Evolutionary conservation across 169 alveolate species (phyloP).

Genomic region (Toxoplasma gondii): DNA sequence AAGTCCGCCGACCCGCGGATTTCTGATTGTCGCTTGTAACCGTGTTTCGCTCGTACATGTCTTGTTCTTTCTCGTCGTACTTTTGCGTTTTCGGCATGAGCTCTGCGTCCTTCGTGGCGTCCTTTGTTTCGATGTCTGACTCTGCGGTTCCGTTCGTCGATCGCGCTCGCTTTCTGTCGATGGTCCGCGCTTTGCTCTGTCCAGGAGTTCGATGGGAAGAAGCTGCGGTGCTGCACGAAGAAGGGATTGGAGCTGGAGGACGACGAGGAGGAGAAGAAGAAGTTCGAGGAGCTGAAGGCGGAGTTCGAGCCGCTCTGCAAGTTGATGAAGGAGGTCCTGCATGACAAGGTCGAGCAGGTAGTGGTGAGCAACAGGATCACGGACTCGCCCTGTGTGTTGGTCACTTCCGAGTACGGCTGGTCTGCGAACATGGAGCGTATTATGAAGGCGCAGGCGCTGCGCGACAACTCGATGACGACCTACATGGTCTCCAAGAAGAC

Average conservation of each 20-base stretch:
- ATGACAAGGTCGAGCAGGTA: slow-evolving; percentile 99
- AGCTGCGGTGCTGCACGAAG: slow-evolving; percentile 96
- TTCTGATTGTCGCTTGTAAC: neutral
- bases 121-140: neutral
- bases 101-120: too few relatives aligned
- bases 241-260: slow-evolving; percentile 97
- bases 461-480: slow-evolving; percentile 97
- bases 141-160: neutral
- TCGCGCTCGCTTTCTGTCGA: neutral
- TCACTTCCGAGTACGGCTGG: slow-evolving; percentile 99
- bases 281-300: slow-evolving; percentile 95
- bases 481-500: slow-evolving; percentile 97
- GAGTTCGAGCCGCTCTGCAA: slow-evolving; percentile 97
- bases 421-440: slow-evolving; percentile 99
- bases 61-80: neutral
- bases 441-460: slow-evolving; percentile 99
- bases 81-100: too few relatives aligned
- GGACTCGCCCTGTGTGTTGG: slow-evolving; percentile 99
- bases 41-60: neutral
- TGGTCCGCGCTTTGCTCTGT: neutral
- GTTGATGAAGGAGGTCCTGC: slow-evolving; percentile 97
- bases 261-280: slow-evolving; percentile 98
- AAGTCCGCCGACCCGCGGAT: neutral
- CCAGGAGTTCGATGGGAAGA: slow-evolving; percentile 96
- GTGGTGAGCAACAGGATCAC: slow-evolving; percentile 94